Conservation (phyloP, 2,329 filamentous ascomycete genomes). For the Fusarium avenaceum region DNA sequence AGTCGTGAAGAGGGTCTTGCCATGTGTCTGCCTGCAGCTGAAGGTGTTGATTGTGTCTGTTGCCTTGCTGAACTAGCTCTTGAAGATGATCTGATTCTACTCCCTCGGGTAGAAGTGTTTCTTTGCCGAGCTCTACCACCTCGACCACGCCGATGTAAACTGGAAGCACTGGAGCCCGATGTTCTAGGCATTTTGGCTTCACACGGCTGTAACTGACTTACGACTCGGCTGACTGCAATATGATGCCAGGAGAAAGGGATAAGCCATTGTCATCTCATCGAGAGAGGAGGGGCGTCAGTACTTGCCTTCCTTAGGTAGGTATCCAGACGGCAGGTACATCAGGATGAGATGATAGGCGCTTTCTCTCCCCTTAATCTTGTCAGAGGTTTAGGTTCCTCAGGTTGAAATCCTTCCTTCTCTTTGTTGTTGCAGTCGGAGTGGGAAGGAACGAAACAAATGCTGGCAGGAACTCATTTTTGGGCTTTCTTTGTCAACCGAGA, state of each 20-base stretch:
- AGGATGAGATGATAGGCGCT: neutral
- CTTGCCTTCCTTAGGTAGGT: neutral
- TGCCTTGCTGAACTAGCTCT: conserved; percentile 8
- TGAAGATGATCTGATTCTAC: conserved; percentile 22
- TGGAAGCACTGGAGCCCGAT: conserved; percentile 16
- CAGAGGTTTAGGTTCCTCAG: neutral
- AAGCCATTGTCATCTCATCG: neutral
- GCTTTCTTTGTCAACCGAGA: neutral
- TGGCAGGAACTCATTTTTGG: neutral
- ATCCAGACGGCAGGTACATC: neutral
- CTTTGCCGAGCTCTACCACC: conserved; percentile 9
- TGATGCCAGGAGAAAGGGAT: neutral
- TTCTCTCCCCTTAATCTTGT: neutral
- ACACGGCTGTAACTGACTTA: too few relatives aligned
- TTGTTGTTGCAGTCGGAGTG: neutral
- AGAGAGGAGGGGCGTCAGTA: neutral
- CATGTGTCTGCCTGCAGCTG: neutral
- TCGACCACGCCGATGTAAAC: conserved; percentile 22
- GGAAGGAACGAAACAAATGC: neutral
- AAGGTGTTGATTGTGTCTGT: conserved; percentile 1
- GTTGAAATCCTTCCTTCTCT: neutral
- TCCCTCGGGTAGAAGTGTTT: conserved; percentile 3
- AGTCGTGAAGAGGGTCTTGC: neutral
- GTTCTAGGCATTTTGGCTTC: conserved; percentile 28
- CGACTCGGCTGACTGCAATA: neutral